These are phyloP conservation scores for Saccharomycopsis capsularis DNA, from an alignment of 805 yeast species.

Conservation along the genomic window DNA sequence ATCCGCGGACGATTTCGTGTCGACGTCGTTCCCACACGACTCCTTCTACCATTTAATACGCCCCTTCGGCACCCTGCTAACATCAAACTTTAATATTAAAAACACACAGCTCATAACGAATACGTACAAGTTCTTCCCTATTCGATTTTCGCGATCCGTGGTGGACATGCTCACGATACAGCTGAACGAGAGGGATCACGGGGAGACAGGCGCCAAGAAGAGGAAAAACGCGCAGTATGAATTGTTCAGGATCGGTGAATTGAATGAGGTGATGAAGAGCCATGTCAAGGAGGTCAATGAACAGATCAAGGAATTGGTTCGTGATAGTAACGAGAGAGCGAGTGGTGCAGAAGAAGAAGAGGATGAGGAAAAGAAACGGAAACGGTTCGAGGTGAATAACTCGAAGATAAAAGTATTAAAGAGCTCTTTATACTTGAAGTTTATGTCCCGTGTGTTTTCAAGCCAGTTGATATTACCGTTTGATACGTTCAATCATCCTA, in stretches of 20 bases:
- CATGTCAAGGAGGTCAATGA: slow-evolving; percentile 8
- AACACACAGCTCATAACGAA: slow-evolving; percentile 19
- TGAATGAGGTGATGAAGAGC: slow-evolving; percentile 7
- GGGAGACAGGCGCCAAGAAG: background rate
- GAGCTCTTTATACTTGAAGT: slow-evolving; percentile 8
- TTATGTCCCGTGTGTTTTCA: slow-evolving; percentile 10
- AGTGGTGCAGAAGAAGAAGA: background rate
- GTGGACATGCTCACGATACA: slow-evolving; percentile 11
- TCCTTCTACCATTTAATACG: slow-evolving; percentile 13
- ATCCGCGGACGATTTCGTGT: slow-evolving; percentile 4
- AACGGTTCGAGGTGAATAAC: no score
- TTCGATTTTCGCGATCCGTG: slow-evolving; percentile 11
- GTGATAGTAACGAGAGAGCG: background rate
- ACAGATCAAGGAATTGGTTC: background rate
- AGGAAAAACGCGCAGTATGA: slow-evolving; percentile 4
- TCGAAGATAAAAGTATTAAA: slow-evolving; percentile 2
- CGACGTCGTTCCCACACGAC: slow-evolving; percentile 2
- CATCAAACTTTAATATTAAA: slow-evolving; percentile 14
- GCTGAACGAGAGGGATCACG: background rate
- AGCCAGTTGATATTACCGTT: slow-evolving; percentile 17
- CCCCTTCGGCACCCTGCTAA: slow-evolving; percentile 4
- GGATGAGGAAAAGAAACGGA: no score
- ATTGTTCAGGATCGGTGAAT: slow-evolving; percentile 7
- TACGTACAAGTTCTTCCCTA: slow-evolving; percentile 12
- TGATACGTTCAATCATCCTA: slow-evolving; percentile 22